Percentiles rank a stretch among this genome's conserved stretches.
Conservation (phyloP, 2,329 filamentous ascomycete species). For the Stagonosporopsis chrysanthemi region DNA sequence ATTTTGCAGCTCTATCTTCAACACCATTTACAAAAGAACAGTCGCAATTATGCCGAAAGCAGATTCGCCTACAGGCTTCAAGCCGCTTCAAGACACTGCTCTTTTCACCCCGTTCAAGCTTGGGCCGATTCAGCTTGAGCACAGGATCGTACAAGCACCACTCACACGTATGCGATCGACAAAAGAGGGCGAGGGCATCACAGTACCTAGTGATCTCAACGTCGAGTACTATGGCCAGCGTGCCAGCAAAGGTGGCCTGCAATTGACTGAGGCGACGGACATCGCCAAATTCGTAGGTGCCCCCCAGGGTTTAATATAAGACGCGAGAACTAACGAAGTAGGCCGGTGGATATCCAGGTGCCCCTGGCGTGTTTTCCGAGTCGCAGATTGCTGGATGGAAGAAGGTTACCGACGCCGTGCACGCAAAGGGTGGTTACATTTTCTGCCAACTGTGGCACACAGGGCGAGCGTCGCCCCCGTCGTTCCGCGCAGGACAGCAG, state of each 20-base stretch:
- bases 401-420: slow-evolving; percentile 59
- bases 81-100: slow-evolving; percentile 41
- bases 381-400: slow-evolving; percentile 60
- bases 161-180: slow-evolving; percentile 56
- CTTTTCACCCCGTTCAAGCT: slow-evolving; percentile 45
- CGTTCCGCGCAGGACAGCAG: slow-evolving; percentile 49
- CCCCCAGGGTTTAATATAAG: slow-evolving; percentile 10
- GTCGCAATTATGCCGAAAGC: slow-evolving; percentile 41
- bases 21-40: background rate
- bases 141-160: slow-evolving; percentile 51
- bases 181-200: slow-evolving; percentile 56
- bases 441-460: slow-evolving; percentile 57
- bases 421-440: slow-evolving; percentile 60
- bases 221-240: slow-evolving; percentile 64
- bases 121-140: slow-evolving; percentile 46
- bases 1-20: background rate
- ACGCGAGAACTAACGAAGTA: slow-evolving; percentile 20
- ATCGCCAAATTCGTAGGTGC: slow-evolving; percentile 42
- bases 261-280: slow-evolving; percentile 65
- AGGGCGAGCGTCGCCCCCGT: slow-evolving; percentile 54
- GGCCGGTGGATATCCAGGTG: slow-evolving; percentile 51
- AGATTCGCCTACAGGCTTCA: slow-evolving; percentile 39
- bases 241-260: slow-evolving; percentile 61
- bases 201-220: slow-evolving; percentile 56
- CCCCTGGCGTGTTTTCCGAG: slow-evolving; percentile 42